Conservation (phyloP, 1,284 basidiomycete genomes). For the Gymnopus androsaceus region DNA sequence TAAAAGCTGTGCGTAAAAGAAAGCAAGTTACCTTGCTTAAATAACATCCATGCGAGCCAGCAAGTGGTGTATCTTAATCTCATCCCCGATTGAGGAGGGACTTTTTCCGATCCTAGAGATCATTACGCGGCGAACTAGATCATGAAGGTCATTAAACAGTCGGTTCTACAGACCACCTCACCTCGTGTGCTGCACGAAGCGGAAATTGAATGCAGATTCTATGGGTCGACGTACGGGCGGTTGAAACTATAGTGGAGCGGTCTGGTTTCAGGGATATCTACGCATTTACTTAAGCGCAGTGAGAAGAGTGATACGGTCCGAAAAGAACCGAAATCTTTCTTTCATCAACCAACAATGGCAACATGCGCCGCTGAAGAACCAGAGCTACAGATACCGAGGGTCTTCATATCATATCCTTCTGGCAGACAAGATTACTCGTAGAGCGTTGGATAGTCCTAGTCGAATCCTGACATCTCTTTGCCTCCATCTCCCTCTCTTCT, state of each 20-base stretch:
- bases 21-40: slow-evolving; percentile 1
- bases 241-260: neutral
- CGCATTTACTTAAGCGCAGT: too few species aligned
- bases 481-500: too few species aligned
- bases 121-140: slow-evolving; percentile 4
- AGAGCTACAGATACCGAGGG: too few species aligned
- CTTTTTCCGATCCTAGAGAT: neutral
- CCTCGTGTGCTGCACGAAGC: slow-evolving; percentile 9
- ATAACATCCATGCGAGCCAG: neutral
- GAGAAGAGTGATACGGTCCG: too few species aligned
- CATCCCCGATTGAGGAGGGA: neutral
- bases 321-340: too few species aligned
- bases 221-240: neutral
- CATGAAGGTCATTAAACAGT: slow-evolving; percentile 4
- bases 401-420: too few species aligned
- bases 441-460: too few species aligned
- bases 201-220: slow-evolving; percentile 2
- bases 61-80: neutral
- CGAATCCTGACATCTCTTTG: too few species aligned
- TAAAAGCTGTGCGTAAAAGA: slow-evolving; percentile 6
- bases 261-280: neutral
- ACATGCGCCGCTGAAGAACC: too few species aligned
- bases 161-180: neutral
- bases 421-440: too few species aligned
- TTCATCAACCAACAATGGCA: too few species aligned